Evolutionary conservation across 169 alveolate species (phyloP).

Genomic region (Plasmodium billcollinsi): DNA sequence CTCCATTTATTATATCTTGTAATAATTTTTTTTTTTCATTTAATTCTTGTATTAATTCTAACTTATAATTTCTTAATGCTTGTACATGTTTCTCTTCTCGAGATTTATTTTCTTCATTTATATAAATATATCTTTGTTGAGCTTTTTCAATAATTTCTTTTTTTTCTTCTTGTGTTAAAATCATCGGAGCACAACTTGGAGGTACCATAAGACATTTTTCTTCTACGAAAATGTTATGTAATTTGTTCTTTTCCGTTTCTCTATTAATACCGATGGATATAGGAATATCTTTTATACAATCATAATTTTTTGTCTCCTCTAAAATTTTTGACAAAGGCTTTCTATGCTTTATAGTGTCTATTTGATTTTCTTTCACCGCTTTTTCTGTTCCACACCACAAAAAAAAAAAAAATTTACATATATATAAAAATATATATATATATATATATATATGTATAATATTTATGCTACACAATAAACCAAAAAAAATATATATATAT

Average conservation of each 20-base stretch:
- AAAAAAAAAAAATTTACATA: not conserved
- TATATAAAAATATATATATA: not conserved
- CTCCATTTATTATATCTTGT: conserved; percentile 1
- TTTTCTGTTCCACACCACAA: conserved; percentile 14
- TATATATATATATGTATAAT: too few species aligned
- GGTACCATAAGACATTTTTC: conserved; percentile 57
- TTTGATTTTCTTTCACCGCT: conserved; percentile 17
- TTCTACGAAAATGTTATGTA: conserved; percentile 21
- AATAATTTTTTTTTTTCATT: conserved; percentile 7
- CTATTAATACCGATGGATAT: conserved; percentile 26
- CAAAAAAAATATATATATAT: too few species aligned
- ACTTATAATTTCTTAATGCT: conserved; percentile 15
- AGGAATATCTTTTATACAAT: conserved; percentile 44
- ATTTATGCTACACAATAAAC: too few species aligned
- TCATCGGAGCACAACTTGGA: conserved; percentile 57
- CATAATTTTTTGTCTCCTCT: conserved; percentile 70
- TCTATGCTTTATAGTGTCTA: conserved; percentile 53
- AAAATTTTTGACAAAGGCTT: conserved; percentile 65
- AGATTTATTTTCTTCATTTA: conserved; percentile 3
- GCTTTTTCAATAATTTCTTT: conserved; percentile 48
- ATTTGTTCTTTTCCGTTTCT: conserved; percentile 36
- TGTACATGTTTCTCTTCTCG: conserved; percentile 47
- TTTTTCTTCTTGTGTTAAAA: conserved; percentile 70
- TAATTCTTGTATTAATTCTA: conserved; percentile 31
- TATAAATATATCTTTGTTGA: not conserved